phyloP scores from a whole-genome alignment of 176 grass and related monocot species.

The Oropetium thomaeum region DNA sequence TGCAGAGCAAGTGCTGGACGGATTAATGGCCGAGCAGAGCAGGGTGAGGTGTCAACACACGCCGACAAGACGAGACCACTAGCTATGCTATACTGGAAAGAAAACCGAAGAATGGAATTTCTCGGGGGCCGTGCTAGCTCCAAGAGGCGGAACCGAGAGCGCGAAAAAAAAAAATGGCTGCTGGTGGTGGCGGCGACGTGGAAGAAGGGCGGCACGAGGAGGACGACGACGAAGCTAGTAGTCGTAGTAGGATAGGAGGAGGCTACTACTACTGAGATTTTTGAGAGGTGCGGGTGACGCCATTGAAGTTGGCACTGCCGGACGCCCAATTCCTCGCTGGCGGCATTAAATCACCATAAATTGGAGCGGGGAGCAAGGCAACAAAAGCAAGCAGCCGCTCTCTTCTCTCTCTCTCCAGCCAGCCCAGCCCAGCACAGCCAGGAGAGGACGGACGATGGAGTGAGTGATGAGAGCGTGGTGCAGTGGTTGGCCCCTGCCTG shows the following conservation, averaged over 20 bases:
- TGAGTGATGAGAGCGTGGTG: conserved; percentile 25
- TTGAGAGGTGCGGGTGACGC: conserved; percentile 18
- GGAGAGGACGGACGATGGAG: not conserved
- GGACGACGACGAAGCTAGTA: not conserved
- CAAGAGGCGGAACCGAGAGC: too few relatives aligned
- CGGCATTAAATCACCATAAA: conserved; percentile 71
- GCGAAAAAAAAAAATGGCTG: not conserved
- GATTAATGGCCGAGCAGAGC: conserved; percentile 35
- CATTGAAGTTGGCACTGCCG: conserved; percentile 20
- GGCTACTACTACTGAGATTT: too few relatives aligned
- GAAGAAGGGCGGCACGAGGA: not conserved
- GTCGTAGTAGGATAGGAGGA: too few relatives aligned
- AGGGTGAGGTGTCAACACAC: conserved; percentile 25
- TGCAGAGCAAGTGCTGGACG: not conserved
- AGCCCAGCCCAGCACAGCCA: not conserved
- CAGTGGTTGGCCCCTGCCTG: conserved; percentile 28
- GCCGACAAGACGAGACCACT: not conserved
- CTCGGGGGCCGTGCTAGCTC: not conserved
- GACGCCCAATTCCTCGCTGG: conserved; percentile 39
- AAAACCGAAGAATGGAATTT: conserved; percentile 7
- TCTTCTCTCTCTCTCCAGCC: not conserved
- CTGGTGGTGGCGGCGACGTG: not conserved
- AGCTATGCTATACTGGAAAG: not conserved
- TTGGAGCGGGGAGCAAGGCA: conserved; percentile 49
- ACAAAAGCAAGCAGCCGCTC: conserved; percentile 34